Evolutionary conservation across 805 yeast genomes (phyloP).

Genomic region (Candida xiaguanensis): DNA sequence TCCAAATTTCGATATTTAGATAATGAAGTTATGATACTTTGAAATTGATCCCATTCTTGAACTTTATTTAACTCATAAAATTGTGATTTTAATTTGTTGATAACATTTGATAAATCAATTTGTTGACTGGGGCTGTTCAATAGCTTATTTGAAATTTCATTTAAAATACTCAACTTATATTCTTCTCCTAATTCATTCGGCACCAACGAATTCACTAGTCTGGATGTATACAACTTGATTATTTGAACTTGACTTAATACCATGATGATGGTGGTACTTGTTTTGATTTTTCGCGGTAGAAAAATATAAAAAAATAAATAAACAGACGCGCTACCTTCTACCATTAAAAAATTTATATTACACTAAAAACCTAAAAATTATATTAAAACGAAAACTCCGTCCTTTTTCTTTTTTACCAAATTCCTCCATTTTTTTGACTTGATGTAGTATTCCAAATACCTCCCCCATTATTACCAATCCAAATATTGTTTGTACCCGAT

Average conservation of each 20-base stretch:
- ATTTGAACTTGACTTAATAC: slow-evolving; percentile 30
- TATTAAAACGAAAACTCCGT: slow-evolving; percentile 2
- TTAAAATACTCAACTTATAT: slow-evolving; percentile 26
- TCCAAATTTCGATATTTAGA: slow-evolving; percentile 23
- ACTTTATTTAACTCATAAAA: slow-evolving; percentile 24
- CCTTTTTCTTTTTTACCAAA: slow-evolving; percentile 5
- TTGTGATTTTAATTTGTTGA: slow-evolving; percentile 18
- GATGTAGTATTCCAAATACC: slow-evolving; percentile 6
- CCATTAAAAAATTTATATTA: slow-evolving; percentile 1
- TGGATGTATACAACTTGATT: slow-evolving; percentile 26
- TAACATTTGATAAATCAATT: slow-evolving; percentile 16
- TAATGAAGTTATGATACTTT: slow-evolving; percentile 26
- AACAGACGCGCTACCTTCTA: neutral
- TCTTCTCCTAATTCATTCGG: slow-evolving; percentile 37
- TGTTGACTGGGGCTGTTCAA: slow-evolving; percentile 10
- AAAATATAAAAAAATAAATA: neutral
- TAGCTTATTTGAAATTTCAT: slow-evolving; percentile 20
- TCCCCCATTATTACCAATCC: slow-evolving; percentile 3
- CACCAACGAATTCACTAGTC: slow-evolving; percentile 33
- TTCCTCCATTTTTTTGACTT: slow-evolving; percentile 6
- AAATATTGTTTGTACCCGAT: slow-evolving; percentile 9
- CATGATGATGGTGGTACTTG: slow-evolving; percentile 13
- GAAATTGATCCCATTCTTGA: slow-evolving; percentile 33
- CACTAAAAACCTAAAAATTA: slow-evolving; percentile 2
- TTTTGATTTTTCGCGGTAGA: neutral